Base-by-base conservation (phyloP, 805 yeast genomes). In the Yamadazyma laniorum region DNA sequence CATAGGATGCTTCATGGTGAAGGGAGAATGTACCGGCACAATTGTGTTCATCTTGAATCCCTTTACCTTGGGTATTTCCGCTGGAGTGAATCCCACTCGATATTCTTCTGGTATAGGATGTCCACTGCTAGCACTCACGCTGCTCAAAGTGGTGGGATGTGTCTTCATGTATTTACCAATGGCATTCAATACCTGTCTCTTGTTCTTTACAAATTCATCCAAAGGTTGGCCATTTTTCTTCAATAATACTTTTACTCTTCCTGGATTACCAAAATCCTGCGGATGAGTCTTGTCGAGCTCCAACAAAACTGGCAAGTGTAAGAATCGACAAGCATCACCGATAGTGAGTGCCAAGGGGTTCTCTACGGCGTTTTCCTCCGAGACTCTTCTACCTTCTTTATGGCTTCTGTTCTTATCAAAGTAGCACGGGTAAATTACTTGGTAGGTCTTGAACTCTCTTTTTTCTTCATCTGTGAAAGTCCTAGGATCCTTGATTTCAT, bases 221-320 rank as follows among this genome's bases (percentile, higher is more conserved):
- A 47, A 44, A 8, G 71, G 56, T 18, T 59, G 50, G 1, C 78
- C 80, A 8, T 72, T 61, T 33, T 74, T 73, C 52, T 79, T 82
- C 28, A 87, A 48, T 31, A 79, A 67, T 16, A 89, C 83, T 49
- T 95, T 77, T 25, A 93, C 90, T 53, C 98, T 75, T n/a, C 99
- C 99, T 4, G 97, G 95, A 56, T 91, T 91, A 48, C 98, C 95
- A 75, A 83, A 93, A 63, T 91, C 98, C 60, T 90, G 95, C 9
- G 98, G 98, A 63, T 91, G 99, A 1, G 84, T 62, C 65, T 89
- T 93, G 43, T 84, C 87, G 44, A 91, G 80, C 61, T 86, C 93
- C 41, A 80, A 70, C 29, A 82, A 67, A 2, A 70, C 65, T 2
- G 71, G 70, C 28, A 69, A 43, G 19, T 55, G 49, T 37, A 66